Conservation (phyloP, 768 basidiomycete species). For the Tricholoma sp. region DNA sequence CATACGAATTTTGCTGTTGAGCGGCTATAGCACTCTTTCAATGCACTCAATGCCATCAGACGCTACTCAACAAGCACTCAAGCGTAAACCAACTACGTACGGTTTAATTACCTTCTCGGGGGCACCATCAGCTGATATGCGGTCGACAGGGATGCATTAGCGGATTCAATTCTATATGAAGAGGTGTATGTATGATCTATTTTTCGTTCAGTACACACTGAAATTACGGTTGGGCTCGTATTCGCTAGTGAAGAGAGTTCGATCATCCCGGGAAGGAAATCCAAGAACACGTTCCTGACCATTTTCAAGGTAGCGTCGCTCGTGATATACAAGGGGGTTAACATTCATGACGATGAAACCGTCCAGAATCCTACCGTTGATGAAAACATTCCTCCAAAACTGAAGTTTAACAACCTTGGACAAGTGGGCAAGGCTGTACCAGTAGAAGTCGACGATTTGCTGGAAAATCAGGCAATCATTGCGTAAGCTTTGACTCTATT, state of each 20-base stretch:
- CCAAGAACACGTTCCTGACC: not conserved
- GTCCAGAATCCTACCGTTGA: not conserved
- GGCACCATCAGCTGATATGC: not conserved
- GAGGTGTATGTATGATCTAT: not conserved
- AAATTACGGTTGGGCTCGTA: not conserved
- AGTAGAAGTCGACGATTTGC: not conserved
- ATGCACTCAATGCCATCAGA: too few relatives aligned
- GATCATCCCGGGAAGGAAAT: not conserved
- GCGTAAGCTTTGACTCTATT: not conserved
- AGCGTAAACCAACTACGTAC: not conserved
- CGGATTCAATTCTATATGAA: not conserved
- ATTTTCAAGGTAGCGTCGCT: not conserved
- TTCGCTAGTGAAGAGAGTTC: not conserved
- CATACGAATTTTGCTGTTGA: too few relatives aligned
- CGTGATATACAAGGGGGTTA: not conserved
- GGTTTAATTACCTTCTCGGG: not conserved
- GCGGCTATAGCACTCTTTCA: too few relatives aligned
- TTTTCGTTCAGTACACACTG: not conserved
- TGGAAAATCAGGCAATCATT: not conserved
- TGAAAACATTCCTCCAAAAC: not conserved
- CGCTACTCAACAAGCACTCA: too few relatives aligned
- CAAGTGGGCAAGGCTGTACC: not conserved
- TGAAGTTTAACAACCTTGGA: not conserved
- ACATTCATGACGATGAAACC: not conserved
- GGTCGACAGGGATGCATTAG: not conserved